Percentiles rank a stretch among this genome's conserved stretches.
Conservation (phyloP, 352 stramenopile species). For the Globisporangium yorkense region DNA sequence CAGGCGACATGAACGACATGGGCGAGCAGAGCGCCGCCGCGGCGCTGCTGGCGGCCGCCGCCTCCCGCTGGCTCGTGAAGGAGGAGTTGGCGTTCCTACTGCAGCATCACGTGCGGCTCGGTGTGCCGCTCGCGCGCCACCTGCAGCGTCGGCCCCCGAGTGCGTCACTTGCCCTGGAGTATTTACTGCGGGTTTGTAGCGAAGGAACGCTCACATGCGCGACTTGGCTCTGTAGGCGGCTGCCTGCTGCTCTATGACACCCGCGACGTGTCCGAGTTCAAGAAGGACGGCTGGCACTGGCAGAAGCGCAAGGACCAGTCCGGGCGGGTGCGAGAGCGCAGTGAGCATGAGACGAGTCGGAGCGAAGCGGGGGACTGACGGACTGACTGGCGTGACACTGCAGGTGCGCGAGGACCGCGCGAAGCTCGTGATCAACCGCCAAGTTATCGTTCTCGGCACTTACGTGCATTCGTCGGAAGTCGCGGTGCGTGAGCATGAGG, state of each 20-base stretch:
- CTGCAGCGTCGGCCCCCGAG: slow-evolving; percentile 50
- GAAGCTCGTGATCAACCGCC: slow-evolving; percentile 80
- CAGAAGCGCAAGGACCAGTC: slow-evolving; percentile 84
- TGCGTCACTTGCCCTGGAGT: slow-evolving; percentile 20
- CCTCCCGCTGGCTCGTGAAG: slow-evolving; percentile 74
- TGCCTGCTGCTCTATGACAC: slow-evolving; percentile 70
- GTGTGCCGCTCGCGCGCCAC: slow-evolving; percentile 31
- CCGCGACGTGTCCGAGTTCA: slow-evolving; percentile 59
- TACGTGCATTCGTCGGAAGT: slow-evolving; percentile 81
- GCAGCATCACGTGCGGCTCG: slow-evolving; percentile 36
- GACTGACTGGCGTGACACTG: not conserved
- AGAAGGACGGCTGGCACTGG: slow-evolving; percentile 84
- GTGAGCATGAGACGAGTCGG: not conserved
- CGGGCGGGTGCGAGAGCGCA: slow-evolving; percentile 30
- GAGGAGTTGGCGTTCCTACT: slow-evolving; percentile 78
- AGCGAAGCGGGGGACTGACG: not conserved
- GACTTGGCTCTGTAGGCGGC: slow-evolving; percentile 29
- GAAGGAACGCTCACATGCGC: not conserved
- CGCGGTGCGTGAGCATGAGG: slow-evolving; percentile 25
- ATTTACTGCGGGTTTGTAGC: not conserved
- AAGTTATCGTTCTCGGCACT: slow-evolving; percentile 72
- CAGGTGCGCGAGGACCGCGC: slow-evolving; percentile 77
- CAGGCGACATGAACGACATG: not conserved
- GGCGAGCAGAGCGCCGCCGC: not conserved
- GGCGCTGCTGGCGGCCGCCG: slow-evolving; percentile 36